A percentile compares a stretch with the other conserved stretches of the same genome.
Evolutionary conservation across 345 rosid species (phyloP).

Genomic region (Garcia nutans): DNA sequence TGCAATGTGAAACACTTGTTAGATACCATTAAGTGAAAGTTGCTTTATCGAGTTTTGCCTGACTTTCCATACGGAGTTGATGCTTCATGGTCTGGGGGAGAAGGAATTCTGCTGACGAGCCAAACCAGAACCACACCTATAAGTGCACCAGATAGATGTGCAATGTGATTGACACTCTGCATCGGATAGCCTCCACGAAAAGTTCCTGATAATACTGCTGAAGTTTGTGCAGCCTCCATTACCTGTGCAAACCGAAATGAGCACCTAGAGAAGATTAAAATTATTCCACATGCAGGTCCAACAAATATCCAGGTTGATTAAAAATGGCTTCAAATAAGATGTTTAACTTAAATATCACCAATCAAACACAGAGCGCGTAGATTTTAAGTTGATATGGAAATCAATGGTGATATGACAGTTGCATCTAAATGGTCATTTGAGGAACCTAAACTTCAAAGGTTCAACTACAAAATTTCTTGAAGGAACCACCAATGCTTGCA

Average conservation of each 20-base stretch:
- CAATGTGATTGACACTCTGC: slow-evolving; percentile 85
- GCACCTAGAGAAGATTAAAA: neutral
- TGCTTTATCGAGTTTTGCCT: slow-evolving; percentile 11
- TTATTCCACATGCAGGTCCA: neutral
- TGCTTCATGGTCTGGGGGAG: slow-evolving; percentile 37
- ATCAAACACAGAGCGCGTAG: neutral
- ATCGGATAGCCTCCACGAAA: slow-evolving; percentile 50
- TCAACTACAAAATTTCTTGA: neutral
- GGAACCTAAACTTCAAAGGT: neutral
- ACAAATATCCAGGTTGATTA: neutral
- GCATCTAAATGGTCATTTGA: neutral
- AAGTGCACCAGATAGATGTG: slow-evolving; percentile 92
- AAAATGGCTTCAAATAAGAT: neutral
- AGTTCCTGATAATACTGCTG: slow-evolving; percentile 62
- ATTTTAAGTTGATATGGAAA: neutral
- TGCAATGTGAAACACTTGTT: neutral
- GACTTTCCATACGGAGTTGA: slow-evolving; percentile 30
- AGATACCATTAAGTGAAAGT: neutral
- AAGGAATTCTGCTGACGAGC: slow-evolving; percentile 75
- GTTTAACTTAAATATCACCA: neutral
- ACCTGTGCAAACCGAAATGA: slow-evolving; percentile 43
- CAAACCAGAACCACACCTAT: slow-evolving; percentile 78
- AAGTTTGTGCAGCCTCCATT: slow-evolving; percentile 95
- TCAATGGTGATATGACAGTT: neutral
- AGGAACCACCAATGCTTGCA: neutral